Conservation (phyloP, 371 early-diverging fungal species). For the Apophysomyces variabilis region DNA sequence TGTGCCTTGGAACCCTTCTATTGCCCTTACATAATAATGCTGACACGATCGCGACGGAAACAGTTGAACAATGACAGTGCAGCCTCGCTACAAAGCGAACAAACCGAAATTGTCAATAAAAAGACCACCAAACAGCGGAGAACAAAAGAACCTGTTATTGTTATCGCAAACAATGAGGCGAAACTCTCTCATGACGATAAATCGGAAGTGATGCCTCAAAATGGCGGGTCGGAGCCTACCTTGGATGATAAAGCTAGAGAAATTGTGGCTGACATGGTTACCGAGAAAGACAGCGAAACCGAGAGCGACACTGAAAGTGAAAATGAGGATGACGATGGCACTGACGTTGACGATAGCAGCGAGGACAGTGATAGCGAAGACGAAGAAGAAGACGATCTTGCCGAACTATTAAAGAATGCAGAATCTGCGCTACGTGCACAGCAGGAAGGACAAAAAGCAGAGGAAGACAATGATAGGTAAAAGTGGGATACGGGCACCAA, state of each 20-base stretch:
- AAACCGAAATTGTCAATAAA: neutral
- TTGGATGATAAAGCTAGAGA: neutral
- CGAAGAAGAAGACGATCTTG: conserved; percentile 52
- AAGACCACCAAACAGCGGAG: neutral
- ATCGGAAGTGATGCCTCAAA: neutral
- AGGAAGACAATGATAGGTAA: conserved; percentile 23
- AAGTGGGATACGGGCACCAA: neutral
- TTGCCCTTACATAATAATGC: neutral
- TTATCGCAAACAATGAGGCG: neutral
- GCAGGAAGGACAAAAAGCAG: conserved; percentile 24
- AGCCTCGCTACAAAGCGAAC: neutral
- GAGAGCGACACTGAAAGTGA: conserved; percentile 17
- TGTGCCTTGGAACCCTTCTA: neutral
- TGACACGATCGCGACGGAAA: conserved; percentile 1
- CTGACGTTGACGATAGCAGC: neutral
- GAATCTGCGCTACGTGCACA: conserved; percentile 44
- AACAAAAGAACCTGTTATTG: neutral
- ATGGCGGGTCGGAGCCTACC: neutral
- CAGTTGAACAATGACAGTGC: neutral
- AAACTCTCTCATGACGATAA: neutral
- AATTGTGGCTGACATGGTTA: too few species aligned
- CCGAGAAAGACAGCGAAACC: conserved; percentile 13
- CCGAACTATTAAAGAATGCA: conserved; percentile 53
- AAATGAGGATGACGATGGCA: conserved; percentile 19
- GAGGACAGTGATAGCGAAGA: conserved; percentile 9